phyloP scores from a whole-genome alignment of 73 alveolate species.

The Urostyla sp. region DNA sequence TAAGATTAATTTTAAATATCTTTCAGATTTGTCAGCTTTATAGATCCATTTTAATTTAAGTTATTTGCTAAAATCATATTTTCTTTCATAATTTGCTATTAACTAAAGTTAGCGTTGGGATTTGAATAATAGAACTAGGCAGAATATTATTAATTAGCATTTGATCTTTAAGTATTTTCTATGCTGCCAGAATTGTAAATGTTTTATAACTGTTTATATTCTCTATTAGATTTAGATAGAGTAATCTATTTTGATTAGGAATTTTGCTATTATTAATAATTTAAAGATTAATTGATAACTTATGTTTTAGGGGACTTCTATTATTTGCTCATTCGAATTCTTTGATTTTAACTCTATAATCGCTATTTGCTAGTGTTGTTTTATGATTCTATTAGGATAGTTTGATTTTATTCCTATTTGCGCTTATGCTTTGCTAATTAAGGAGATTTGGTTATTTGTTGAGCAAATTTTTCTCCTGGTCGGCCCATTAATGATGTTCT shows the following conservation, averaged over 20 bases:
- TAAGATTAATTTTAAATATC: too few relatives aligned
- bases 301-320: constrained; percentile 29
- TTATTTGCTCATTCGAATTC: background rate
- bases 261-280: background rate
- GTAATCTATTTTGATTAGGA: constrained; percentile 16
- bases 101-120: too few relatives aligned
- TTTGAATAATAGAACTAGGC: constrained; percentile 29
- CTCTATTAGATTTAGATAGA: constrained; percentile 39
- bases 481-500: constrained; percentile 15
- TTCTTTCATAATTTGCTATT: too few relatives aligned
- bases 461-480: background rate
- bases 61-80: too few relatives aligned
- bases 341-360: background rate
- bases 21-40: too few relatives aligned
- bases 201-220: background rate
- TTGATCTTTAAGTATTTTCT: constrained; percentile 17
- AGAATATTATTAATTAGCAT: constrained; percentile 31
- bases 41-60: too few relatives aligned
- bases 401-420: constrained; percentile 1
- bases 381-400: background rate
- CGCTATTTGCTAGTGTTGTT: background rate
- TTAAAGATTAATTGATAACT: background rate
- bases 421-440: constrained; percentile 6
- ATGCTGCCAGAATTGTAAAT: constrained; percentile 23
- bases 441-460: constrained; percentile 31